Evolutionary conservation across 768 basidiomycete species (phyloP).

Genomic region (Nidularia pulvinata): DNA sequence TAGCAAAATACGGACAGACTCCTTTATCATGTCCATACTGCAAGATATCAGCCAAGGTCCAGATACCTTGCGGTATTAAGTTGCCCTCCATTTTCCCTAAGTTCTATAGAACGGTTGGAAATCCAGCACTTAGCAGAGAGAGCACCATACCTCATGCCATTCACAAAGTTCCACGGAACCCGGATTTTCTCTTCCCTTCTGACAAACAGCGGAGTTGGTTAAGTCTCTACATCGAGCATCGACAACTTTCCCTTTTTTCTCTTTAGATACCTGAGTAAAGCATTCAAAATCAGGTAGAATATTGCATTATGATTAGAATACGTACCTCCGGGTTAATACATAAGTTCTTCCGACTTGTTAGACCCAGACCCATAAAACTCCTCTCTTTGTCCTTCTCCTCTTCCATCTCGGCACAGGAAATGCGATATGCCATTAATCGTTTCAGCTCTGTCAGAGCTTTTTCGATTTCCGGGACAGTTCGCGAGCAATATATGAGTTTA

Average conservation of each 20-base stretch:
- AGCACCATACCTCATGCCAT: slow-evolving; percentile 84
- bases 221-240: slow-evolving; percentile 97
- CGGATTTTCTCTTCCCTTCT: slow-evolving; percentile 83
- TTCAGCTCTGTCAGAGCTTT: slow-evolving; percentile 97
- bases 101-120: slow-evolving; percentile 47
- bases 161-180: slow-evolving; percentile 91
- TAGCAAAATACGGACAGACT: slow-evolving; percentile 94
- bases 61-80: slow-evolving; percentile 84
- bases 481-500: slow-evolving; percentile 98
- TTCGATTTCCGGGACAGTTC: slow-evolving; percentile 99
- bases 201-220: slow-evolving; percentile 81
- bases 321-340: slow-evolving; percentile 93
- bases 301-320: neutral
- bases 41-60: slow-evolving; percentile 92
- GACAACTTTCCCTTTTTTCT: slow-evolving; percentile 98
- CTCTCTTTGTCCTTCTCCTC: slow-evolving; percentile 79
- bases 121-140: neutral
- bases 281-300: slow-evolving; percentile 1
- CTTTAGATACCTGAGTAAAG: slow-evolving; percentile 77
- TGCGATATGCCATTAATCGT: slow-evolving; percentile 88
- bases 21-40: slow-evolving; percentile 85
- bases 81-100: slow-evolving; percentile 82
- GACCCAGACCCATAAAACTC: slow-evolving; percentile 84
- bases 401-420: slow-evolving; percentile 67
- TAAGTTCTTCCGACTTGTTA: slow-evolving; percentile 95